phyloP scores from a whole-genome alignment of 208 protist species.

The Acanthamoeba comandoni region DNA sequence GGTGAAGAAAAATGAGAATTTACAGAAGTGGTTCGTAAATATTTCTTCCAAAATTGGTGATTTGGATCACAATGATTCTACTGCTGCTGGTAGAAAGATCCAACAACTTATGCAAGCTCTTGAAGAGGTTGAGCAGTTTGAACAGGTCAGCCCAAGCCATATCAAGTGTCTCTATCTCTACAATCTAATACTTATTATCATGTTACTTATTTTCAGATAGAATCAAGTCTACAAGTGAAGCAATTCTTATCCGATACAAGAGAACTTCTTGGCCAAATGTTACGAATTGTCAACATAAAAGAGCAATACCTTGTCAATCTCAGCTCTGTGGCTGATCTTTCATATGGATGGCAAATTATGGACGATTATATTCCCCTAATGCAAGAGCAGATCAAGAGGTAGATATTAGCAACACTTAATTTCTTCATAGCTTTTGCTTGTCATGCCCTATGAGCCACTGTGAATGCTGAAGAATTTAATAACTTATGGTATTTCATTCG shows the following conservation, averaged over 20 bases:
- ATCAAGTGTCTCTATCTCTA: background rate
- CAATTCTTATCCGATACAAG: conserved; percentile 94
- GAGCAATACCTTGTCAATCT: conserved; percentile 92
- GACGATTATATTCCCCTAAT: conserved; percentile 93
- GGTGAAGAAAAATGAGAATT: conserved; percentile 91
- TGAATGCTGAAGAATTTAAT: conserved; percentile 4
- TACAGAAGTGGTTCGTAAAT: conserved; percentile 94
- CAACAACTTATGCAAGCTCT: conserved; percentile 95
- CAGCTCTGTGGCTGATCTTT: conserved; percentile 93
- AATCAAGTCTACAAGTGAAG: conserved; percentile 88
- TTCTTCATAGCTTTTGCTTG: background rate
- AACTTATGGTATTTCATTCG: background rate
- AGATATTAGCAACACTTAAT: conserved; percentile 18
- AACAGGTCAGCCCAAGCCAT: conserved; percentile 86
- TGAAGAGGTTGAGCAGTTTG: conserved; percentile 96
- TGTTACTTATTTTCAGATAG: conserved; percentile 78
- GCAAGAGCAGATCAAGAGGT: conserved; percentile 92
- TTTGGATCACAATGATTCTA: conserved; percentile 88
- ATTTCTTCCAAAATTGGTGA: conserved; percentile 90
- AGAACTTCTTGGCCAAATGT: conserved; percentile 93
- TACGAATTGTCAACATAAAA: conserved; percentile 95
- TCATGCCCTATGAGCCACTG: background rate
- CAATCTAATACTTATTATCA: background rate
- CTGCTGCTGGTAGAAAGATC: conserved; percentile 93
- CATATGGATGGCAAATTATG: conserved; percentile 96